These are phyloP conservation scores for Allium sativum DNA, from an alignment of 106 monocot species.

Conservation along the genomic window DNA sequence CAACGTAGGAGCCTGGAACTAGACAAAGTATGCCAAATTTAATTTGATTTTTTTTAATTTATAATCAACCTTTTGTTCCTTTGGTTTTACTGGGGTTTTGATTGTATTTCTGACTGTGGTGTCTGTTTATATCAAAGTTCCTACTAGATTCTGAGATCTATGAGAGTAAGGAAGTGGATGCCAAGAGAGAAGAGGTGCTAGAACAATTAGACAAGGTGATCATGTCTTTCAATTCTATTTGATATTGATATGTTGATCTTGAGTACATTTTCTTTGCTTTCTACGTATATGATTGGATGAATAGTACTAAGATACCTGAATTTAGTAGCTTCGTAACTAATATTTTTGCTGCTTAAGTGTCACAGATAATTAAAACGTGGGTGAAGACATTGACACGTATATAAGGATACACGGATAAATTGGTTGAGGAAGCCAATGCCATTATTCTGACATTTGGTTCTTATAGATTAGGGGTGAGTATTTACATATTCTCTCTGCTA, in stretches of 20 bases:
- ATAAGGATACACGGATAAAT: constrained; percentile 83
- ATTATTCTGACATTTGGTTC: constrained; percentile 94
- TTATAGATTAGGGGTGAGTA: constrained; percentile 78
- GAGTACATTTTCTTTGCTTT: no score
- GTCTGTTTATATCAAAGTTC: constrained; percentile 25
- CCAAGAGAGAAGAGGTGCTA: constrained; percentile 63
- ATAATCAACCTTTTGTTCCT: no score
- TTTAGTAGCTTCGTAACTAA: background rate
- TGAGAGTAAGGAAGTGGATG: constrained; percentile 60
- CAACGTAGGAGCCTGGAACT: no score
- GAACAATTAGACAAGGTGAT: constrained; percentile 58
- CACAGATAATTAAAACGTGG: constrained; percentile 85
- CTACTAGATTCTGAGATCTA: constrained; percentile 65
- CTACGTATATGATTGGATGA: background rate
- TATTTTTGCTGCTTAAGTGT: background rate
- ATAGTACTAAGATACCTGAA: background rate
- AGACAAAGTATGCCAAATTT: no score
- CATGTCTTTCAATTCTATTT: background rate
- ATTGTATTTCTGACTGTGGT: background rate
- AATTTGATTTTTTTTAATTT: no score
- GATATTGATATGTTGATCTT: no score
- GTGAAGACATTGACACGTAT: constrained; percentile 74
- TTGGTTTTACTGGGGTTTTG: no score
- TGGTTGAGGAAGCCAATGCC: constrained; percentile 92
- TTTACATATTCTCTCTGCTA: no score